Conservation (phyloP, 1,284 basidiomycete genomes). For the Cryptococcus floricola region DNA sequence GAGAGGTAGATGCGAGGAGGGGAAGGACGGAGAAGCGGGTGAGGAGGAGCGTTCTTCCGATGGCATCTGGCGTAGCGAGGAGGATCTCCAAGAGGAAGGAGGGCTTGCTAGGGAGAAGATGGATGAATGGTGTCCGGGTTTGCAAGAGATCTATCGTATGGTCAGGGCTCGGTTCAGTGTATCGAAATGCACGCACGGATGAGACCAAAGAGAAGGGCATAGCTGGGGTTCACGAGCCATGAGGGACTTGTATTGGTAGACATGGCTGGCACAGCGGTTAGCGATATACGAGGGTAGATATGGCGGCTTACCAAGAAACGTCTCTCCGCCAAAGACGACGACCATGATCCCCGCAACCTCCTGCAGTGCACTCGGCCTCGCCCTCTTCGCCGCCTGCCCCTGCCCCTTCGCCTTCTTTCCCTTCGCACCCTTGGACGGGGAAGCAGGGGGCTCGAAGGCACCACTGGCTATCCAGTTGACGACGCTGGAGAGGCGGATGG, state of each 20-base stretch:
- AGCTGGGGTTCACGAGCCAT: constrained; percentile 44
- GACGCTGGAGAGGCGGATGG: constrained; percentile 38
- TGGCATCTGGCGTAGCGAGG: constrained; percentile 40
- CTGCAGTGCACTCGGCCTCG: constrained; percentile 32
- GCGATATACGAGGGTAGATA: background rate
- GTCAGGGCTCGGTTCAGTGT: background rate
- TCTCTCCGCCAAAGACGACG: constrained; percentile 48
- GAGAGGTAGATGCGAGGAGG: constrained; percentile 21
- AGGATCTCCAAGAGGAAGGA: constrained; percentile 33
- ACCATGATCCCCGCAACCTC: constrained; percentile 44
- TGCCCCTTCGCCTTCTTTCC: constrained; percentile 15
- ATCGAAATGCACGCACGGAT: constrained; percentile 26
- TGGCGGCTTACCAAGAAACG: constrained; percentile 40
- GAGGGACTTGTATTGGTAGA: constrained; percentile 41
- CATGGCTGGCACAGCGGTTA: constrained; percentile 13
- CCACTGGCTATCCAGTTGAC: constrained; percentile 42
- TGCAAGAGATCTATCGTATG: constrained; percentile 32
- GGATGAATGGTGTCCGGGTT: constrained; percentile 38
- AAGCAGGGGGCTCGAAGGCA: constrained; percentile 21
- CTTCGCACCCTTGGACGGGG: background rate
- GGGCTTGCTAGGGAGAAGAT: constrained; percentile 33
- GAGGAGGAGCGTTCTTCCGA: constrained; percentile 46
- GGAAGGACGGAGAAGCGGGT: constrained; percentile 44
- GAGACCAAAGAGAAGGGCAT: constrained; percentile 32
- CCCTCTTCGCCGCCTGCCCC: constrained; percentile 7